Evolutionary conservation across 164 flowering plant genomes (phyloP), one percentile per base, ranked within the genome.

Genomic region (Stephania japonica): DNA sequence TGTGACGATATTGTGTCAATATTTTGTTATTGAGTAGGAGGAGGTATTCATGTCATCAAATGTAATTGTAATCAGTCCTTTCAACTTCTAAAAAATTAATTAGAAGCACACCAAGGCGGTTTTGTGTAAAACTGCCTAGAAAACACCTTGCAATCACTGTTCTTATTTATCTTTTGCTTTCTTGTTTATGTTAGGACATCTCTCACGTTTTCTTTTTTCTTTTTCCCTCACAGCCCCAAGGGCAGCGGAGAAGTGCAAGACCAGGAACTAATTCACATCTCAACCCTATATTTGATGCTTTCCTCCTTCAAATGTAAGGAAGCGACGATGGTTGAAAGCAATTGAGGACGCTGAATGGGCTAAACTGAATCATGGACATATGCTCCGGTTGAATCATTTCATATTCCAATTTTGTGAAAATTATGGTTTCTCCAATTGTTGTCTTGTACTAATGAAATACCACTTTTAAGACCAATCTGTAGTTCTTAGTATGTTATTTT

Each of bases 171-270:
- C 12, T 7, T 47, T 47, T 47, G 53, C 53, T 11, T 47, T 47
- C 53, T 59, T 59, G 23, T 59, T 59, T 59, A 59, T 21, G 21
- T 59, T 19, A 21, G 63, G 63, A 19, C 24, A n/a, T n/a, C 21
- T 21, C 16, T 32, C 24, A 19, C 64, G 18, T 56, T 7, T 59
- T 7, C 6, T 6, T n/a, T 56, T 21, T 27, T 8, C 42, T 47
- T 5, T 76, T 65, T 68, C 67, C 44, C 78, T 67, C 67, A 61
- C 90, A 90, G 92, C 97, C 80, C 97, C 97, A 23, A 84, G 94
- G 84, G 91, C 87, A 47, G 80, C 81, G 89, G 94, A 91, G 81
- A 89, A 93, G 80, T 88, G 90, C 71, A 85, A 83, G 78, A 87
- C 74, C 81, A 70, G 81, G 67, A 81, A 76, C 85, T 89, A 87